Conservation (phyloP, 306 rosid genomes). For the Sicyos edulis region DNA sequence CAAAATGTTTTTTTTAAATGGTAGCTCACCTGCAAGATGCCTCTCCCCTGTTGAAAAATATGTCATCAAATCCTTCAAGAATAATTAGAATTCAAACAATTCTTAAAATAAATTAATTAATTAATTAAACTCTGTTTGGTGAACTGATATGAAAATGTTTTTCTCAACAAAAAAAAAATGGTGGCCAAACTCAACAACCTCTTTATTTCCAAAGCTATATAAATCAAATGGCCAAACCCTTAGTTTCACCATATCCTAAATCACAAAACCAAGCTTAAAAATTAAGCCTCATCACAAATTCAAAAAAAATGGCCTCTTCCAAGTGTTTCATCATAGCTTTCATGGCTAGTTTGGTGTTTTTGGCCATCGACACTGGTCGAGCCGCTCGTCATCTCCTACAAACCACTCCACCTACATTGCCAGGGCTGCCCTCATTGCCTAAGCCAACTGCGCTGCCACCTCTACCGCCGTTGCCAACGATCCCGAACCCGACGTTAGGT, state of each 20-base stretch:
- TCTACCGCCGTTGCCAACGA: conserved; percentile 3
- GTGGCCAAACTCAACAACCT: conserved; percentile 8
- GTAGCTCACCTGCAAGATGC: neutral
- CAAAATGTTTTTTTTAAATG: neutral
- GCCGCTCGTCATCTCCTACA: conserved; percentile 23
- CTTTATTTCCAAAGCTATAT: neutral
- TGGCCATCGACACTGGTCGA: neutral
- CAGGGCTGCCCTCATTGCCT: conserved; percentile 1
- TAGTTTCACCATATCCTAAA: neutral
- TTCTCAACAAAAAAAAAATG: neutral
- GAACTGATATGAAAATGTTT: neutral
- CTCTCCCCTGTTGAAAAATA: neutral
- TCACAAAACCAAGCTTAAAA: neutral
- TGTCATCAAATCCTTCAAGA: neutral
- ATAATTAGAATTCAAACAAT: neutral
- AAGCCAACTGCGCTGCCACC: neutral
- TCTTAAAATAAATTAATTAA: too few relatives aligned
- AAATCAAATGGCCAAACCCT: neutral
- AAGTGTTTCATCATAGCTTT: conserved; percentile 6
- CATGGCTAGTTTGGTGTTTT: neutral
- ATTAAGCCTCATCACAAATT: neutral
- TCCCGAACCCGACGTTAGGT: neutral
- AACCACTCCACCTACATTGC: neutral
- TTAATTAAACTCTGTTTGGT: neutral
- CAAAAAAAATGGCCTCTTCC: conserved; percentile 13